Evolutionary conservation across 1,284 basidiomycete species (phyloP).

Genomic region (Naganishia albida): DNA sequence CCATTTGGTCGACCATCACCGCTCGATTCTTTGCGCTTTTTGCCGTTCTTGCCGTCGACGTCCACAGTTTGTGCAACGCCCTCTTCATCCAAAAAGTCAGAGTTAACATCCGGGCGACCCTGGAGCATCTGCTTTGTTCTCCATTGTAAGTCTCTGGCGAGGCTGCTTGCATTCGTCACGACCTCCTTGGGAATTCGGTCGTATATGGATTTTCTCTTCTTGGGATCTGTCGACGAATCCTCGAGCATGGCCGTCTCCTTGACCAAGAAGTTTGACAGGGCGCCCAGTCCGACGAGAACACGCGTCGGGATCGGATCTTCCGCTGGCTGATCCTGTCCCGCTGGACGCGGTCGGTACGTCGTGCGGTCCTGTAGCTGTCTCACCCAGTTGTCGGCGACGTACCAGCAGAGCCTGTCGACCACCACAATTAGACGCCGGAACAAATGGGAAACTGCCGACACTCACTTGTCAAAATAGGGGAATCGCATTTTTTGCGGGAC

Average conservation of each 20-base stretch:
- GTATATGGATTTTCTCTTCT: slow-evolving; percentile 68
- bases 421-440: slow-evolving; percentile 25
- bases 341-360: slow-evolving; percentile 56
- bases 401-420: slow-evolving; percentile 75
- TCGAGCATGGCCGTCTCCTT: slow-evolving; percentile 71
- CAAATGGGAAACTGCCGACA: slow-evolving; percentile 27
- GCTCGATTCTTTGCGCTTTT: not conserved
- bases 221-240: slow-evolving; percentile 55
- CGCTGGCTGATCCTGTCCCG: slow-evolving; percentile 2
- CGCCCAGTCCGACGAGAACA: slow-evolving; percentile 69
- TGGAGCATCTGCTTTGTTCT: slow-evolving; percentile 54
- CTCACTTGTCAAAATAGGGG: slow-evolving; percentile 77
- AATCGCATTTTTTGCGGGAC: slow-evolving; percentile 95
- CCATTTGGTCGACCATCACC: not conserved
- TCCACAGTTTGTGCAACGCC: not conserved
- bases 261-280: slow-evolving; percentile 76
- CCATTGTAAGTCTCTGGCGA: slow-evolving; percentile 81
- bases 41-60: not conserved
- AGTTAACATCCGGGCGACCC: not conserved
- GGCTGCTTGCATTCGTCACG: slow-evolving; percentile 71
- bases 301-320: slow-evolving; percentile 54
- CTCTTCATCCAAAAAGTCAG: not conserved
- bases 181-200: slow-evolving; percentile 78
- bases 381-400: slow-evolving; percentile 75
- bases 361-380: slow-evolving; percentile 68